phyloP scores from a whole-genome alignment of 1,284 basidiomycete species.

The Pyrrhoderma noxium region DNA sequence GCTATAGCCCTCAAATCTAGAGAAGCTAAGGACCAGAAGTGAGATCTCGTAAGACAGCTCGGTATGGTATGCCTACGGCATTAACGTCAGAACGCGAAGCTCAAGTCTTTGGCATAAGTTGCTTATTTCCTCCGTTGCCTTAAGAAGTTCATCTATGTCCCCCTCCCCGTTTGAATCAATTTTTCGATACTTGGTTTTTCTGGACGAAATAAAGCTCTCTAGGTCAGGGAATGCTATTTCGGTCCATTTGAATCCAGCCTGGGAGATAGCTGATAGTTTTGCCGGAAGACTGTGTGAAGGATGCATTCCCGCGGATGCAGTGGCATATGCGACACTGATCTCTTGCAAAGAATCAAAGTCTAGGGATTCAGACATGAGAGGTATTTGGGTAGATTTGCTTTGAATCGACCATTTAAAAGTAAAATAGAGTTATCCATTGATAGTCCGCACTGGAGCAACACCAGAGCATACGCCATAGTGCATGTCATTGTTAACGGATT shows the following conservation, averaged over 20 bases:
- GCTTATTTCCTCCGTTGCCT: conserved; percentile 21
- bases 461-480: background rate
- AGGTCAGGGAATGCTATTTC: conserved; percentile 29
- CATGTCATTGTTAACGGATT: no score
- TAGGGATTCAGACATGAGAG: conserved; percentile 3
- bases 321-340: conserved; percentile 24
- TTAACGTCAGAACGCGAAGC: conserved; percentile 14
- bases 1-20: conserved; percentile 25
- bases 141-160: conserved; percentile 24
- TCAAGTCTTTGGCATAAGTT: conserved; percentile 22
- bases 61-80: conserved; percentile 12
- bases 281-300: conserved; percentile 26
- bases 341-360: background rate
- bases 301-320: conserved; percentile 30
- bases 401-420: no score
- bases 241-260: conserved; percentile 25
- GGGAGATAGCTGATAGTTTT: conserved; percentile 28
- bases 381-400: no score
- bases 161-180: conserved; percentile 23
- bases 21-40: conserved; percentile 21
- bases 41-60: no score
- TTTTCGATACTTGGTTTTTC: conserved; percentile 22
- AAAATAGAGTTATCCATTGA: no score
- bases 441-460: no score
- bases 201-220: conserved; percentile 25